Evolutionary conservation across 2,329 filamentous ascomycete species (phyloP), one percentile per base, ranked within the genome.

Genomic region (Sarocladiaceae sp.): DNA sequence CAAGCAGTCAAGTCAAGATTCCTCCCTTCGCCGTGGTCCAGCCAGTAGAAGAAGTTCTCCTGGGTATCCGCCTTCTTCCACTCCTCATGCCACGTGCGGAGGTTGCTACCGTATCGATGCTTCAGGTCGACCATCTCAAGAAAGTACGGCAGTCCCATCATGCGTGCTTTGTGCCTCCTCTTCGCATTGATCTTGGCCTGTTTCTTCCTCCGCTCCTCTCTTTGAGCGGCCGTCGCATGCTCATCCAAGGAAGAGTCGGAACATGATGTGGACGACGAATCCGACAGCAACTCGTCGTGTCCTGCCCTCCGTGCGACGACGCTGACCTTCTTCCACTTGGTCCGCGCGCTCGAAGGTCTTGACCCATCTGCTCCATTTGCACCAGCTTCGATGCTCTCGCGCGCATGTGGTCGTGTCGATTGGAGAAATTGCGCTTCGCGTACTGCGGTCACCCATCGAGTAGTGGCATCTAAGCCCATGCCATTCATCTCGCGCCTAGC

Each of bases 11-110:
- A 72, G 56, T 93, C 86, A 39, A 94, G 64, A 35, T 79, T 67
- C 58, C 75, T 83, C 0, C 92, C 92, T 47, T 86, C 85, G 4
- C 92, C 92, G 54, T 87, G 77, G 64, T 97, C 92, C 1, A 96
- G 75, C 91, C 92, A 96, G 70, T 91, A 93, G 66, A 96, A 96
- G 76, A 92, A 97, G 64, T 94, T 96, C 65, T 96, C 87, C 4
- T 83, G 80, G 0, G 90, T 93, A 25, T 88, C 75, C 1, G 82
- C 75, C 55, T 79, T 82, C 66, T 90, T 90, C 92, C 92, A 97
- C 57, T 88, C 83, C 54, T 83, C 81, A 62, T 97, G 92, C 60
- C 96, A 97, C 28, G 82, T 79, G 28, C 88, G 78, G 49, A 96
- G 69, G 59, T 94, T 95, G 51, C 84, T 87, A 3, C 91, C 92